Percentiles rank a stretch among this genome's conserved stretches.
phyloP scores from a whole-genome alignment of 2,329 filamentous ascomycete species.

The Byssothecium circinans region DNA sequence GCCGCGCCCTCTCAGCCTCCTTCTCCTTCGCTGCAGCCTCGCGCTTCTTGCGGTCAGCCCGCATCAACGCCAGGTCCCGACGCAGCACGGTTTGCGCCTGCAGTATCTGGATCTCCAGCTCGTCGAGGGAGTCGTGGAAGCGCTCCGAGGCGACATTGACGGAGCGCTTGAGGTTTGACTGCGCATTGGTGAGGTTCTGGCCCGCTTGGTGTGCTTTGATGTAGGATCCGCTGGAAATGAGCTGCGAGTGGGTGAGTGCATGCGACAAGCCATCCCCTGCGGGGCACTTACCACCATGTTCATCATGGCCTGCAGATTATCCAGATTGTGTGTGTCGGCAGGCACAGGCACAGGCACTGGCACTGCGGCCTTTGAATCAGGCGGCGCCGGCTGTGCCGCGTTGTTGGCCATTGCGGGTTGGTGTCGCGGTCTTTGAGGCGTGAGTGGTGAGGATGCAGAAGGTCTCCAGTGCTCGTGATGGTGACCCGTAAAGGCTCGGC shows the following conservation, averaged over 20 bases:
- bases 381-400: conserved; percentile 1
- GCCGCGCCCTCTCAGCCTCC: conserved; percentile 35
- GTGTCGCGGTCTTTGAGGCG: background rate
- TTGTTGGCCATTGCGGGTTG: conserved; percentile 10
- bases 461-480: background rate
- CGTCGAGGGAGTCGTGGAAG: conserved; percentile 56
- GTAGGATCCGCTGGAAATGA: conserved; percentile 49
- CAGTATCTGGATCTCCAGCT: conserved; percentile 51
- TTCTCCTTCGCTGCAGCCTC: conserved; percentile 38
- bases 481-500: background rate
- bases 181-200: conserved; percentile 32
- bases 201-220: conserved; percentile 46
- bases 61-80: conserved; percentile 41
- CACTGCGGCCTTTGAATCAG: conserved; percentile 2
- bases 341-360: background rate
- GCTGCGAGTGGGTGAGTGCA: conserved; percentile 30
- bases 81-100: conserved; percentile 39
- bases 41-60: conserved; percentile 38
- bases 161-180: conserved; percentile 39
- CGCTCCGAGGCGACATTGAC: conserved; percentile 46
- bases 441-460: background rate
- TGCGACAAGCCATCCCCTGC: background rate
- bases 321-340: conserved; percentile 33
- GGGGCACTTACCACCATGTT: conserved; percentile 49
- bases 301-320: conserved; percentile 51